Percentiles rank a stretch among this genome's conserved stretches.
Evolutionary conservation across 768 basidiomycete genomes (phyloP).

Genomic region (Lentinula aciculospora): DNA sequence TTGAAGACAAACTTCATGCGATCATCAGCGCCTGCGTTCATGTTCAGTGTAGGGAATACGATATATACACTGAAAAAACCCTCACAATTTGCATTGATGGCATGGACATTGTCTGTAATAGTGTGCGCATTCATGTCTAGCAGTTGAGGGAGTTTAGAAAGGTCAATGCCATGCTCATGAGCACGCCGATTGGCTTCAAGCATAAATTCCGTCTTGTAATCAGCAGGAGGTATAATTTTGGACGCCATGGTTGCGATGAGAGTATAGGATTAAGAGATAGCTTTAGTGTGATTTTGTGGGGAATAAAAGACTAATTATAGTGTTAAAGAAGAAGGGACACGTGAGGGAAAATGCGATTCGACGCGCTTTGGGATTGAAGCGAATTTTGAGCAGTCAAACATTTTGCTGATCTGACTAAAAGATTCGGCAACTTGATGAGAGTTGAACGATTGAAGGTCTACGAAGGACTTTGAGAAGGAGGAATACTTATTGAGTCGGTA

Average conservation of each 20-base stretch:
- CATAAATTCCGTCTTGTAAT: conserved; percentile 17
- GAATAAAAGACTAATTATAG: background rate
- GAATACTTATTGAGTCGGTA: background rate
- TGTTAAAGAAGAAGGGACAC: background rate
- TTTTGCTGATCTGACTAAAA: background rate
- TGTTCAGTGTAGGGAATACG: background rate
- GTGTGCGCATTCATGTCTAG: conserved; percentile 35
- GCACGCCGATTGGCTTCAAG: conserved; percentile 25
- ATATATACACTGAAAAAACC: background rate
- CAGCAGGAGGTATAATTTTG: conserved; percentile 15
- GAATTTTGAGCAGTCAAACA: background rate
- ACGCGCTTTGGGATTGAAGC: background rate
- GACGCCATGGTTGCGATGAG: background rate
- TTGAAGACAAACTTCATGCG: conserved; percentile 38
- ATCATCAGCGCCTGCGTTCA: conserved; percentile 28
- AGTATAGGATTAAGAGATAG: background rate
- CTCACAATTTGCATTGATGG: conserved; percentile 34
- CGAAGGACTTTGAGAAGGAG: background rate
- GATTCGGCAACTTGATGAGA: background rate
- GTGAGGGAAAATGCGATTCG: background rate
- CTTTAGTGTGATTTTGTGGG: background rate
- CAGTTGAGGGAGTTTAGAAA: conserved; percentile 33
- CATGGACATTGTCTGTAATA: conserved; percentile 35
- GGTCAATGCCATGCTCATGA: conserved; percentile 29
- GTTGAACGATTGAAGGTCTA: background rate